These are phyloP conservation scores for Rosa multiflora DNA, from an alignment of 306 rosid genomes.

Conservation along the genomic window DNA sequence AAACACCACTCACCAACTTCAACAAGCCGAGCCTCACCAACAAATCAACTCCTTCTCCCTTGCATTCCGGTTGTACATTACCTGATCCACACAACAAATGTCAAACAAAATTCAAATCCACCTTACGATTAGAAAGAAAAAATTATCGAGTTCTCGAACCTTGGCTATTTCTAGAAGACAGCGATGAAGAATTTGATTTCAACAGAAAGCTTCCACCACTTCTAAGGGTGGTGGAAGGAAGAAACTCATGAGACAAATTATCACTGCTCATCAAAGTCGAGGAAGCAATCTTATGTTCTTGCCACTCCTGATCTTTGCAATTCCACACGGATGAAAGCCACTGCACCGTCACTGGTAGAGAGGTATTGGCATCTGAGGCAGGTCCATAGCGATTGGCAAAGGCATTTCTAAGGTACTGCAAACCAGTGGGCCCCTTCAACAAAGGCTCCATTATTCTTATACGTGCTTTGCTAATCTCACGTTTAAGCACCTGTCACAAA, in stretches of 20 bases:
- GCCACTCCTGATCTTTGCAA: conserved; percentile 84
- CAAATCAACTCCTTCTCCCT: conserved; percentile 74
- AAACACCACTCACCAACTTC: conserved; percentile 58
- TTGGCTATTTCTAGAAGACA: conserved; percentile 33
- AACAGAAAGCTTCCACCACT: conserved; percentile 69
- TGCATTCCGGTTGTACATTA: conserved; percentile 64
- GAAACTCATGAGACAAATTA: conserved; percentile 48
- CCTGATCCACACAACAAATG: conserved; percentile 38
- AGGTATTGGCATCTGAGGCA: conserved; percentile 60
- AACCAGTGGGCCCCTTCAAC: conserved; percentile 83
- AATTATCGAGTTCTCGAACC: conserved; percentile 29
- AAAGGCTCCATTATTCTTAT: conserved; percentile 70
- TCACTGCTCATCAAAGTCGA: conserved; percentile 36
- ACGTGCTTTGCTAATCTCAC: conserved; percentile 90
- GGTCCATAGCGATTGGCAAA: conserved; percentile 73
- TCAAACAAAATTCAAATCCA: neutral
- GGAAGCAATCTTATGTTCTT: conserved; percentile 47
- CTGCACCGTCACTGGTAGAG: conserved; percentile 55
- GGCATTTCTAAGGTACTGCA: conserved; percentile 81
- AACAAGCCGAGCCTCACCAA: conserved; percentile 77
- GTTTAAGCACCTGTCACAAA: conserved; percentile 64
- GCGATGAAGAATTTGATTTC: conserved; percentile 36
- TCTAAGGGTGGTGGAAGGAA: conserved; percentile 74
- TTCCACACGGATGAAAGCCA: conserved; percentile 72
- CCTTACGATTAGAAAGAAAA: neutral